Conservation (phyloP, 1,139 yeast species). For the Lizanozyma gosingica region DNA sequence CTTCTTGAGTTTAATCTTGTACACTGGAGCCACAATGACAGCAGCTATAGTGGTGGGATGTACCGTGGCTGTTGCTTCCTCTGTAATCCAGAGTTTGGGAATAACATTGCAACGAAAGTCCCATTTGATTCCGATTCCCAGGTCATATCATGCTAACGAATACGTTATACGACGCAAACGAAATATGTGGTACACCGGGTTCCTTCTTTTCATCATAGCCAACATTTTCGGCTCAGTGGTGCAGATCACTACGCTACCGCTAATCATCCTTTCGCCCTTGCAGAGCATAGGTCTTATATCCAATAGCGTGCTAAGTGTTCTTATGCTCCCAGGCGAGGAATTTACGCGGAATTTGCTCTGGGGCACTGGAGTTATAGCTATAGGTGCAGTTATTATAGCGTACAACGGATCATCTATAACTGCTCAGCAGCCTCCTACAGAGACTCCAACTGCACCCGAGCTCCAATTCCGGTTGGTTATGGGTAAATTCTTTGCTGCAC, state of each 20-base stretch:
- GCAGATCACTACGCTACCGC: constrained; percentile 77
- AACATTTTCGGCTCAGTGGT: constrained; percentile 76
- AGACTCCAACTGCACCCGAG: neutral
- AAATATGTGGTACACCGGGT: constrained; percentile 70
- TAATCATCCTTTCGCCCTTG: constrained; percentile 70
- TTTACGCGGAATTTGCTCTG: constrained; percentile 48
- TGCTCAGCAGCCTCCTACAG: neutral
- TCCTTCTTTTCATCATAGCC: constrained; percentile 59
- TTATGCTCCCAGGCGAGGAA: constrained; percentile 57
- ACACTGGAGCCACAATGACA: neutral
- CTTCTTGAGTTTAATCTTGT: no score
- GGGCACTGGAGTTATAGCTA: constrained; percentile 62
- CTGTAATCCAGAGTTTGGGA: constrained; percentile 79
- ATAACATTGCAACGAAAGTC: constrained; percentile 78
- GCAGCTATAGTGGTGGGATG: constrained; percentile 47
- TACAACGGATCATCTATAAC: constrained; percentile 43
- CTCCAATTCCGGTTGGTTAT: constrained; percentile 10
- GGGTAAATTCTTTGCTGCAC: constrained; percentile 16
- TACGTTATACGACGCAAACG: constrained; percentile 33
- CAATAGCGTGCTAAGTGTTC: constrained; percentile 64
- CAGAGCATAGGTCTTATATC: constrained; percentile 85
- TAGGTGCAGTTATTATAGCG: constrained; percentile 79
- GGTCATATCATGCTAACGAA: constrained; percentile 7
- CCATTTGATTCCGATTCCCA: constrained; percentile 37
- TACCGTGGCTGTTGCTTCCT: constrained; percentile 64